Conservation (phyloP, 495 filamentous ascomycete species). For the Penicillium paradoxum region DNA sequence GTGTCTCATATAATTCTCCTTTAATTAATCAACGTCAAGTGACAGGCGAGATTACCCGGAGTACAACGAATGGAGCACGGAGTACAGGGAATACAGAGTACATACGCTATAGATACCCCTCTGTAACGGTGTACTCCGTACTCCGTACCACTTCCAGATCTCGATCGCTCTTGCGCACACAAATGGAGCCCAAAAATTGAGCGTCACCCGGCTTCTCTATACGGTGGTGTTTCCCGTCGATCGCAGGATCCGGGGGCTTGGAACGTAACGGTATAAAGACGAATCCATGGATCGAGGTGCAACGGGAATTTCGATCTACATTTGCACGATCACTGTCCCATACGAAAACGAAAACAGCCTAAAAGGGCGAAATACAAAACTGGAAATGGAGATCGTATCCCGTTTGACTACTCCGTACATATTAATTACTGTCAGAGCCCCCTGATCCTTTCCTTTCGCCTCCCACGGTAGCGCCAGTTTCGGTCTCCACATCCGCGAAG, state of each 20-base stretch:
- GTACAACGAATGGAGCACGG: no score
- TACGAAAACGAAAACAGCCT: no score
- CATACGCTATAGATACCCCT: no score
- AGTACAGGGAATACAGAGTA: no score
- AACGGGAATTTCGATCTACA: not conserved
- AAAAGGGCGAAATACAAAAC: no score
- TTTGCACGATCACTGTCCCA: not conserved
- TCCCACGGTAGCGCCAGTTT: not conserved
- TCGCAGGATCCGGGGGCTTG: slow-evolving; percentile 21
- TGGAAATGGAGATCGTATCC: no score
- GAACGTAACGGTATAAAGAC: slow-evolving; percentile 22
- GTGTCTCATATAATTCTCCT: no score
- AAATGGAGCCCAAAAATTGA: slow-evolving; percentile 4
- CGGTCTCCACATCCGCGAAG: not conserved
- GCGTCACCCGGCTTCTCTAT: slow-evolving; percentile 7
- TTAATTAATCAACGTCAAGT: no score
- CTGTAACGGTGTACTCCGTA: no score
- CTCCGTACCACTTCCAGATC: not conserved
- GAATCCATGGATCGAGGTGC: slow-evolving; percentile 1
- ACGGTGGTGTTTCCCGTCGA: slow-evolving; percentile 19
- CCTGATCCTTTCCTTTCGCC: not conserved
- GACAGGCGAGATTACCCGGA: no score
- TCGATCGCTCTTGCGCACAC: not conserved
- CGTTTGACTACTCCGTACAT: no score
- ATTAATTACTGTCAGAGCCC: not conserved